phyloP scores from a whole-genome alignment of 2,329 filamentous ascomycete species.

The Colletotrichum cuscutae region DNA sequence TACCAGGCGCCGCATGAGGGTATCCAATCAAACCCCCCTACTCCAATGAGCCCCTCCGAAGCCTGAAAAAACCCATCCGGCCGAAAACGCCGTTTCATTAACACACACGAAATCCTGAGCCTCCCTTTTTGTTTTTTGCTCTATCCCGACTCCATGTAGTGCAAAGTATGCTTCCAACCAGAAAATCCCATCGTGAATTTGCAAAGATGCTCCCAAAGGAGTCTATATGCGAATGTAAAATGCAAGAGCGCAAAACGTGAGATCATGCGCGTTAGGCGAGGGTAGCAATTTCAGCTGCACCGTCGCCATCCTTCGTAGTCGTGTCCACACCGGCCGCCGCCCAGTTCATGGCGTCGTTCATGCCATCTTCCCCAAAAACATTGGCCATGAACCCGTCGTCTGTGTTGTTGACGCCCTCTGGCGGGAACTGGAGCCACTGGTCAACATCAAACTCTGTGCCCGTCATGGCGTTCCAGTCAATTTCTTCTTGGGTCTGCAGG shows the following conservation, averaged over 20 bases:
- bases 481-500: conserved; percentile 57
- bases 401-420: conserved; percentile 55
- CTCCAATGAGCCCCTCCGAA: conserved; percentile 18
- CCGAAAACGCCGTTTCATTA: conserved; percentile 22
- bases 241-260: background rate
- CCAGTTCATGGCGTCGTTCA: conserved; percentile 38
- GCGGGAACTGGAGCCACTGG: conserved; percentile 68
- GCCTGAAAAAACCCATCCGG: background rate
- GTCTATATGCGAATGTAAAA: background rate
- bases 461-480: conserved; percentile 64
- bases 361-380: conserved; percentile 41
- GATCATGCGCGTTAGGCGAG: conserved; percentile 4
- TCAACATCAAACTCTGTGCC: conserved; percentile 67
- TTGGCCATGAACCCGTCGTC: conserved; percentile 50
- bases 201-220: conserved; percentile 21
- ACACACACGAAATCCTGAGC: background rate
- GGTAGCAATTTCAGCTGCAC: conserved; percentile 17
- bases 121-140: conserved; percentile 19
- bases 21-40: conserved; percentile 29
- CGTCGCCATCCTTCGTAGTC: conserved; percentile 12
- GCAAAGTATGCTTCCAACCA: conserved; percentile 19
- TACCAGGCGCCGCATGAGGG: conserved; percentile 27
- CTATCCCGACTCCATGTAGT: conserved; percentile 30
- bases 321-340: conserved; percentile 19
- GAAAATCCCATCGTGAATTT: background rate